A percentile compares a stretch with the other conserved stretches of the same genome.
phyloP scores from a whole-genome alignment of 2,329 filamentous ascomycete species.

The Fusarium armeniacum region DNA sequence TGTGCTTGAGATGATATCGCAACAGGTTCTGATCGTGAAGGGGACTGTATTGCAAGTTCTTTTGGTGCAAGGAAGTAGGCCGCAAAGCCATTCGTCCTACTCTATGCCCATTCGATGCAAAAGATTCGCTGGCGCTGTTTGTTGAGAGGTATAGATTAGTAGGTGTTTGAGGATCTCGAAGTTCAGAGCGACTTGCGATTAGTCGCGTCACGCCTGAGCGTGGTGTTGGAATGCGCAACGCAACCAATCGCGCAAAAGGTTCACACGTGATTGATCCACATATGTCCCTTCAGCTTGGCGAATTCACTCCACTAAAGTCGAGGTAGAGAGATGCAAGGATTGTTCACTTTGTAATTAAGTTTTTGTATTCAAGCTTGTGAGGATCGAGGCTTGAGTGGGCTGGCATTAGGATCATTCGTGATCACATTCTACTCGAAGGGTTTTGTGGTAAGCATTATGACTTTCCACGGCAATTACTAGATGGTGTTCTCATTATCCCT shows the following conservation, averaged over 20 bases:
- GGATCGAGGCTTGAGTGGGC: slow-evolving; percentile 12
- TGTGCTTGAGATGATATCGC: slow-evolving; percentile 5
- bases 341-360: slow-evolving; percentile 14
- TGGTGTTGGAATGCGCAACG: slow-evolving; percentile 38
- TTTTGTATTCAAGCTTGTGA: slow-evolving; percentile 26
- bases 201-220: slow-evolving; percentile 28
- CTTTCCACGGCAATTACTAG: slow-evolving; percentile 12
- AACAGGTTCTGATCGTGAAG: not conserved
- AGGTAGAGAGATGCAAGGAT: slow-evolving; percentile 20
- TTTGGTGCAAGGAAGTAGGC: slow-evolving; percentile 2
- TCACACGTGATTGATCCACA: slow-evolving; percentile 33
- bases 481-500: slow-evolving; percentile 24
- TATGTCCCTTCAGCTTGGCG: slow-evolving; percentile 2
- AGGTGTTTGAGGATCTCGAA: slow-evolving; percentile 5
- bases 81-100: slow-evolving; percentile 12
- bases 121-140: not conserved
- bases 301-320: slow-evolving; percentile 13
- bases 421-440: not conserved
- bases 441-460: slow-evolving; percentile 32
- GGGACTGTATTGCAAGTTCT: not conserved
- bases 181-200: slow-evolving; percentile 5
- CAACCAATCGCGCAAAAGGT: slow-evolving; percentile 28
- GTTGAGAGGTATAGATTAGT: not conserved
- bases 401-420: slow-evolving; percentile 14
- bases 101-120: slow-evolving; percentile 13